Percentiles rank a stretch among this genome's conserved stretches.
Evolutionary conservation across 305 asterid genomes (phyloP).

Genomic region (Fraxinus paxiana): DNA sequence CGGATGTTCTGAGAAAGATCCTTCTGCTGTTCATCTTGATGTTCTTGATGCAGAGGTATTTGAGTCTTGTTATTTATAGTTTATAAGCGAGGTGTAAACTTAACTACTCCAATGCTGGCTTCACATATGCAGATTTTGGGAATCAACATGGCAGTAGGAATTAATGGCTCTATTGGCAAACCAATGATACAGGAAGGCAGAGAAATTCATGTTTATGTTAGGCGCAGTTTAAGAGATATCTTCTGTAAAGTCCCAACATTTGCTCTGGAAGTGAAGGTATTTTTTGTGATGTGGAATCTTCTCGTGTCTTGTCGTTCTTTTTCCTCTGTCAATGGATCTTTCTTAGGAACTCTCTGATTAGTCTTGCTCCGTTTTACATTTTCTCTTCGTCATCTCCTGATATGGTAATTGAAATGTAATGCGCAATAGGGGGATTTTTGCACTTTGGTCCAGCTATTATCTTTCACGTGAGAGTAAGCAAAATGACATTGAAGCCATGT

Average conservation of each 20-base stretch:
- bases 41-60: constrained; percentile 90
- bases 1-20: constrained; percentile 79
- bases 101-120: constrained; percentile 26
- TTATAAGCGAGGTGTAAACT: background rate
- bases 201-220: constrained; percentile 74
- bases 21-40: constrained; percentile 94
- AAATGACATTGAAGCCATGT: constrained; percentile 4
- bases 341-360: background rate
- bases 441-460: background rate
- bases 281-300: constrained; percentile 16
- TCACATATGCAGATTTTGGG: constrained; percentile 66
- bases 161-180: constrained; percentile 69
- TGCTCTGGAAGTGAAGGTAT: constrained; percentile 80
- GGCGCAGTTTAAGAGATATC: constrained; percentile 93
- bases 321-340: background rate
- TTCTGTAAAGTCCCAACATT: constrained; percentile 92
- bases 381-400: background rate
- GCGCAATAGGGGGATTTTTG: background rate
- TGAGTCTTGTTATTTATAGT: constrained; percentile 19
- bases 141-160: constrained; percentile 88
- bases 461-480: background rate
- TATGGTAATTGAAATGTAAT: background rate
- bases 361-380: background rate
- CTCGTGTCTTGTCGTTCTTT: constrained; percentile 22
- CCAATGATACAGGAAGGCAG: constrained; percentile 93